These are phyloP conservation scores for Beta corolliflora DNA, from an alignment of 179 eudicot genomes.

Conservation along the genomic window DNA sequence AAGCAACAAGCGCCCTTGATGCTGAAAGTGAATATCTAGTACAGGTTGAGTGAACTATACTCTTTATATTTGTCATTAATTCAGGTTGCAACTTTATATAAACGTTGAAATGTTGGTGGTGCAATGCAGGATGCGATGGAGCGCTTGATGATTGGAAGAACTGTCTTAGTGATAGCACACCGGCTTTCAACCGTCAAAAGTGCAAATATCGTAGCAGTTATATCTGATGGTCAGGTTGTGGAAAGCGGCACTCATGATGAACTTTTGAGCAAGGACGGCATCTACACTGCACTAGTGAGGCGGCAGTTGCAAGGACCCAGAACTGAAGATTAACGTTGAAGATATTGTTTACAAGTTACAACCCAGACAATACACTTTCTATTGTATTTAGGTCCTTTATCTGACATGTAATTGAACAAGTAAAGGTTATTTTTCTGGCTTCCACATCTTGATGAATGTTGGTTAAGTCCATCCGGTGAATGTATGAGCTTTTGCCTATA, in stretches of 20 bases:
- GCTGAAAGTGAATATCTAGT: slow-evolving; percentile 96
- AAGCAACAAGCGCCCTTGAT: slow-evolving; percentile 94
- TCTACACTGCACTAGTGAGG: slow-evolving; percentile 76
- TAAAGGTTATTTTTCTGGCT: background rate
- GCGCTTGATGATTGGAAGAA: slow-evolving; percentile 84
- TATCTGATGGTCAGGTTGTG: slow-evolving; percentile 85
- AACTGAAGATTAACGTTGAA: slow-evolving; percentile 32
- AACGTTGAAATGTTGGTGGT: background rate
- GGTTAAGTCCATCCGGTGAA: background rate
- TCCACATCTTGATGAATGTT: background rate
- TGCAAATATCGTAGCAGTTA: slow-evolving; percentile 78
- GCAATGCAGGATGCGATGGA: slow-evolving; percentile 89
- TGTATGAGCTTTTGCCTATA: background rate
- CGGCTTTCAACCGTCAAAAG: slow-evolving; percentile 91
- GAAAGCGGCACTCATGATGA: slow-evolving; percentile 86
- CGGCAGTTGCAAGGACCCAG: slow-evolving; percentile 75
- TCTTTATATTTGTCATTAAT: background rate
- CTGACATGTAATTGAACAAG: background rate
- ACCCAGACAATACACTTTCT: background rate
- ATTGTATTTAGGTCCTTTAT: background rate
- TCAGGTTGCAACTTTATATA: background rate
- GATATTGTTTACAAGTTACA: background rate
- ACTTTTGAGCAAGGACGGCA: slow-evolving; percentile 67
- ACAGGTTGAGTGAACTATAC: slow-evolving; percentile 45
- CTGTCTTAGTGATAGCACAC: slow-evolving; percentile 91